Percentiles rank a stretch among this genome's conserved stretches.
phyloP scores from a whole-genome alignment of 257 asterid species.

The Scutellaria minor region DNA sequence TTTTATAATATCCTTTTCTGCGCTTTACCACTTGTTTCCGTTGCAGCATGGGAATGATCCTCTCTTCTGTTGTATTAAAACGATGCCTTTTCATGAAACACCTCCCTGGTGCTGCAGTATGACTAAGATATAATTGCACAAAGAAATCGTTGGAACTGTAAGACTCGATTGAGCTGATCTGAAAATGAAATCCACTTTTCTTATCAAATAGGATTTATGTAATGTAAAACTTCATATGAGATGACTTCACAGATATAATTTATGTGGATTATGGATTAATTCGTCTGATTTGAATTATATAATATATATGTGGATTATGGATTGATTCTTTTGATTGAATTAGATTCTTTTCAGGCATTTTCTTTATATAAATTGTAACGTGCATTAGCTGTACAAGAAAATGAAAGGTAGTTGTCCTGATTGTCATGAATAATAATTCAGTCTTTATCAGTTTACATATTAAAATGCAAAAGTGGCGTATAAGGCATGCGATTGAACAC shows the following conservation, averaged over 20 bases:
- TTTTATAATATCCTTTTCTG: not conserved
- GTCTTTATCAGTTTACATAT: not conserved
- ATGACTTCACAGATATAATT: too few species aligned
- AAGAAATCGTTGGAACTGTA: too few species aligned
- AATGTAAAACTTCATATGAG: too few species aligned
- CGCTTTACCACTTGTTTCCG: not conserved
- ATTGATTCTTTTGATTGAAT: too few species aligned
- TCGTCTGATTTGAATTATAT: too few species aligned
- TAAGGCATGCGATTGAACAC: not conserved
- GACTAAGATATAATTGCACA: too few species aligned
- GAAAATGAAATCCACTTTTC: not conserved
- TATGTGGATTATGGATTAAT: too few species aligned
- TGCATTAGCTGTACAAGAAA: conserved; percentile 23
- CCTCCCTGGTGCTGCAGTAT: too few species aligned
- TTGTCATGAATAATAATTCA: conserved; percentile 9
- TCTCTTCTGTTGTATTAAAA: too few species aligned
- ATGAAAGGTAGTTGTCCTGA: not conserved
- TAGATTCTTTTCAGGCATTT: too few species aligned
- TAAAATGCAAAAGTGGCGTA: conserved; percentile 1
- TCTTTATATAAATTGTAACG: not conserved
- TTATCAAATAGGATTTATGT: not conserved
- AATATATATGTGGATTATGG: too few species aligned
- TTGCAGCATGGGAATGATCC: not conserved
- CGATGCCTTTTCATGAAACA: too few species aligned
- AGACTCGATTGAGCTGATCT: not conserved